Percentiles rank a stretch among this genome's conserved stretches.
Conservation (phyloP, 306 rosid genomes). For the Prinsepia uniflora region DNA sequence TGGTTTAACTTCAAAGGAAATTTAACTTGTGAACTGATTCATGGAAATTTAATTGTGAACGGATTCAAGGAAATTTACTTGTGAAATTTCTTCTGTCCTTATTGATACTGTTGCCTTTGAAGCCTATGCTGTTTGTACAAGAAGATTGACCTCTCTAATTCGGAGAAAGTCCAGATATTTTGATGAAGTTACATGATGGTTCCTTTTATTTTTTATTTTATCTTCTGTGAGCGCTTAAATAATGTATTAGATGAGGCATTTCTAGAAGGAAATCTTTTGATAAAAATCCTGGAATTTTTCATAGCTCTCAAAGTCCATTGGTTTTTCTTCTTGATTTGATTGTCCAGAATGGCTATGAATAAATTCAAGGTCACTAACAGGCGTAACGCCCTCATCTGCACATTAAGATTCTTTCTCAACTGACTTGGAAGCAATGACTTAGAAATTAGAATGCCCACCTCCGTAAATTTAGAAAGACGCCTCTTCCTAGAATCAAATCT, state of each 20-base stretch:
- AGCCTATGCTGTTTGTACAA: constrained; percentile 6
- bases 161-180: constrained; percentile 3
- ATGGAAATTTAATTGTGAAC: neutral
- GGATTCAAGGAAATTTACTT: neutral
- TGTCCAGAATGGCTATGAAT: neutral
- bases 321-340: constrained; percentile 10
- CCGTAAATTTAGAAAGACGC: constrained; percentile 32
- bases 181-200: neutral
- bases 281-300: neutral
- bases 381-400: constrained; percentile 24
- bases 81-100: constrained; percentile 2
- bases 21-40: constrained; percentile 1
- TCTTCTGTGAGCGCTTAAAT: neutral
- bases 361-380: constrained; percentile 7
- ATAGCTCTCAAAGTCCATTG: neutral
- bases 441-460: constrained; percentile 16
- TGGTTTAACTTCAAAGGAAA: neutral
- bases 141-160: neutral
- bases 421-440: constrained; percentile 34
- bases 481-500: constrained; percentile 24
- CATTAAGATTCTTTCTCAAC: constrained; percentile 14
- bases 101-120: constrained; percentile 3
- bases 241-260: neutral
- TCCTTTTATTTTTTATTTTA: neutral
- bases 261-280: neutral